phyloP scores from a whole-genome alignment of 176 grass and related monocot species.

The Poa annua region DNA sequence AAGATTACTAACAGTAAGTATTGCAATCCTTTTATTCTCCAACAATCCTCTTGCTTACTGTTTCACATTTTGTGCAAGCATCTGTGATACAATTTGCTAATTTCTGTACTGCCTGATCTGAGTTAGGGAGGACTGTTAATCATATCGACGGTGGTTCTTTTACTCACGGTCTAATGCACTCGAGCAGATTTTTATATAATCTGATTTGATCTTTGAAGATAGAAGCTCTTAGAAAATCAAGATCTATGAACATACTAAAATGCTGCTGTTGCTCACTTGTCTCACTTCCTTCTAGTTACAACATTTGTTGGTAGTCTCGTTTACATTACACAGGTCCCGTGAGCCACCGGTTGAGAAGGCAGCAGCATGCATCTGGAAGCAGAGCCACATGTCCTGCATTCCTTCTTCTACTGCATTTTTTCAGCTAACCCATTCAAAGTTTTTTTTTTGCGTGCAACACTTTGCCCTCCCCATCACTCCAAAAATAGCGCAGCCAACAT shows the following conservation, averaged over 20 bases:
- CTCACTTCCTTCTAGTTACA: no score
- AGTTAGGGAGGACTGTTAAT: not conserved
- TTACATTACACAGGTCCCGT: no score
- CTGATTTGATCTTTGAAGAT: not conserved
- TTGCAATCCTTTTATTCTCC: not conserved
- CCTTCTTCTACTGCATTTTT: not conserved
- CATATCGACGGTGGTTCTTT: not conserved
- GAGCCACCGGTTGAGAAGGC: no score
- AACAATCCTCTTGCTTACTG: conserved; percentile 8
- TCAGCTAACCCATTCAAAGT: not conserved
- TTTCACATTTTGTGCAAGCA: not conserved
- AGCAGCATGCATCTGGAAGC: not conserved
- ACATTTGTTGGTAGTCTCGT: no score
- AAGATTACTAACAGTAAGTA: conserved; percentile 91
- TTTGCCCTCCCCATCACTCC: not conserved
- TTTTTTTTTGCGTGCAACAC: not conserved
- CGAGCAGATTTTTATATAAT: not conserved
- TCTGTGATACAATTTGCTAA: not conserved
- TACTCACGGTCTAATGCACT: not conserved
- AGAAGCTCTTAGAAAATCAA: not conserved
- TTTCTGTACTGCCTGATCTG: not conserved
- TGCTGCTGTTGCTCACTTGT: not conserved
- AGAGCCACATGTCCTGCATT: not conserved
- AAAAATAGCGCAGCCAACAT: not conserved
- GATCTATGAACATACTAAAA: not conserved